phyloP scores from a whole-genome alignment of 2,329 filamentous ascomycete species.

The Sarocladium kiliense region DNA sequence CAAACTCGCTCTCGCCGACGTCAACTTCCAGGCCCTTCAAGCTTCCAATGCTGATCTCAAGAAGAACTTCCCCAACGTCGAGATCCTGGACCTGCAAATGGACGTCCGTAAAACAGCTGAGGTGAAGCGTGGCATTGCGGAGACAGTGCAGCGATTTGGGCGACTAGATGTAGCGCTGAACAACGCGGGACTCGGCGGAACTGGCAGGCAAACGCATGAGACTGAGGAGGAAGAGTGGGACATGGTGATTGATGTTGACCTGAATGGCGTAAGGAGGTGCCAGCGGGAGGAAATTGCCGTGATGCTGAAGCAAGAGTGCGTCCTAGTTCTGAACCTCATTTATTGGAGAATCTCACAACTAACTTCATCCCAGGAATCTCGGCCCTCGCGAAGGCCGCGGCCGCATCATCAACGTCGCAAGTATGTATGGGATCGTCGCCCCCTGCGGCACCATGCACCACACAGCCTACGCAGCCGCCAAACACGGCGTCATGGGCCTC shows the following conservation, averaged over 20 bases:
- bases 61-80: slow-evolving; percentile 30
- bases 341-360: too few species aligned
- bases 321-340: not conserved
- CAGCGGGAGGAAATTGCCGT: slow-evolving; percentile 45
- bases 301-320: slow-evolving; percentile 46
- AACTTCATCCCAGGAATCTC: slow-evolving; percentile 29
- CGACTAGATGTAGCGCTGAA: slow-evolving; percentile 52
- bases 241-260: slow-evolving; percentile 45
- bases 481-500: slow-evolving; percentile 49
- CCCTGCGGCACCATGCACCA: slow-evolving; percentile 28
- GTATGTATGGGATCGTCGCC: slow-evolving; percentile 44
- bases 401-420: slow-evolving; percentile 49
- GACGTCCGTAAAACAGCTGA: slow-evolving; percentile 40
- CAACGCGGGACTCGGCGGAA: slow-evolving; percentile 46
- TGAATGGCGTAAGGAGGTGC: slow-evolving; percentile 53
- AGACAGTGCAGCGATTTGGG: slow-evolving; percentile 40
- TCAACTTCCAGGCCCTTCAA: slow-evolving; percentile 29
- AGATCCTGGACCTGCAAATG: slow-evolving; percentile 33
- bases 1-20: slow-evolving; percentile 40
- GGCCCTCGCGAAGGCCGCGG: slow-evolving; percentile 38
- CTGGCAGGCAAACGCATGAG: slow-evolving; percentile 37
- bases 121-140: slow-evolving; percentile 36
- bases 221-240: slow-evolving; percentile 42
- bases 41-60: slow-evolving; percentile 27
- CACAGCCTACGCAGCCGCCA: slow-evolving; percentile 45